Evolutionary conservation across 192 early-diverging fungal species (phyloP).

Genomic region (Coemansia sp.): DNA sequence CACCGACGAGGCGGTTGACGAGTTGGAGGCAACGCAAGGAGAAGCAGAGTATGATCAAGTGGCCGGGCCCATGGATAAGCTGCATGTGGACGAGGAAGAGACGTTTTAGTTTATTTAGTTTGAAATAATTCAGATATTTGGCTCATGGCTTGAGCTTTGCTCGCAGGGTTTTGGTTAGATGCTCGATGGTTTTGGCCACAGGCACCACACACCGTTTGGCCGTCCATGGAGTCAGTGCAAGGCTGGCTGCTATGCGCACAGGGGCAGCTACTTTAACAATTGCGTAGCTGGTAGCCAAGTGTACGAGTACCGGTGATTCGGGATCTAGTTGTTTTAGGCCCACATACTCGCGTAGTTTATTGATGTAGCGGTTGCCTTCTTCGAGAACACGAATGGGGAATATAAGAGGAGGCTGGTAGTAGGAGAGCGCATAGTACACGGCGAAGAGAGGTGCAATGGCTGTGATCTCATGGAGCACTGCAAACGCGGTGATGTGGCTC

Average conservation of each 20-base stretch:
- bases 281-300: conserved; percentile 77
- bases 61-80: conserved; percentile 23
- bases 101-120: conserved; percentile 26
- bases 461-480: conserved; percentile 84
- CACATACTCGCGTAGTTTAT: conserved; percentile 56
- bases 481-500: conserved; percentile 70
- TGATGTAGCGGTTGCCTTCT: conserved; percentile 60
- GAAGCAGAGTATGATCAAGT: conserved; percentile 17
- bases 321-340: conserved; percentile 22
- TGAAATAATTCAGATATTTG: not conserved
- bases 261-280: conserved; percentile 69
- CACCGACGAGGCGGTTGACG: conserved; percentile 59
- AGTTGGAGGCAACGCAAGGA: not conserved
- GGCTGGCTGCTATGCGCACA: conserved; percentile 25
- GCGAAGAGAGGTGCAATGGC: conserved; percentile 75
- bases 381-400: conserved; percentile 63
- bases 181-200: not conserved
- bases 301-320: conserved; percentile 59
- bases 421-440: conserved; percentile 64
- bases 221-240: conserved; percentile 35
- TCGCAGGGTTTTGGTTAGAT: not conserved
- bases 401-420: conserved; percentile 58
- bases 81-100: conserved; percentile 45
- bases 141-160: not conserved
- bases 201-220: conserved; percentile 35